phyloP scores from a whole-genome alignment of 495 filamentous ascomycete genomes.

The Podospora anserina region DNA sequence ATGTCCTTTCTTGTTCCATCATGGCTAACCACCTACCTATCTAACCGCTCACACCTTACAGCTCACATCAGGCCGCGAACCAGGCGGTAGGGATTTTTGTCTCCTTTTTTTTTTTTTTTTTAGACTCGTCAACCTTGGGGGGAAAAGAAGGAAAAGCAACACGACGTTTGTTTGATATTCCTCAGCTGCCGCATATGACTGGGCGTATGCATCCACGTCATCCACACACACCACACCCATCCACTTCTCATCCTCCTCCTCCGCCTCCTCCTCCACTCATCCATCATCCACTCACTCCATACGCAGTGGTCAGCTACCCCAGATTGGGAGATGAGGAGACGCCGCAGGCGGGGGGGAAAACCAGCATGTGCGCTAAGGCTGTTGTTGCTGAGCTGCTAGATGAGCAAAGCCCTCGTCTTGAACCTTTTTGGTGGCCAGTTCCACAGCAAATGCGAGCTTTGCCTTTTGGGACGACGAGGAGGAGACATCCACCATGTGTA shows the following conservation, averaged over 20 bases:
- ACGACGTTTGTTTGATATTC: not conserved
- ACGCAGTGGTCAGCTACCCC: not conserved
- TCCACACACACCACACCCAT: conserved; percentile 9
- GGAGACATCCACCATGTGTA: conserved; percentile 24
- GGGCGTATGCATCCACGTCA: conserved; percentile 1
- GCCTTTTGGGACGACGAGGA: conserved; percentile 32
- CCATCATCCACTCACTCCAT: not conserved
- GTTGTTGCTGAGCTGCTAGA: conserved; percentile 34
- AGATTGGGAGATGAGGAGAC: not conserved
- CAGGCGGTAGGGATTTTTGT: not conserved
- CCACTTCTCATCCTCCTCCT: conserved; percentile 12
- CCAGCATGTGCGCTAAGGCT: conserved; percentile 10
- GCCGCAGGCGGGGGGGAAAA: not conserved
- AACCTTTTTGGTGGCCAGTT: conserved; percentile 66
- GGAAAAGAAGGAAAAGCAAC: not conserved
- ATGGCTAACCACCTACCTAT: conserved; percentile 8
- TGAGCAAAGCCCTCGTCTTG: conserved; percentile 61
- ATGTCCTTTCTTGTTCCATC: conserved; percentile 8
- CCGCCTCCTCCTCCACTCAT: too few species aligned
- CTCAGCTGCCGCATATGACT: not conserved
- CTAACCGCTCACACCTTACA: conserved; percentile 4
- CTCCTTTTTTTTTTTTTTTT: not conserved
- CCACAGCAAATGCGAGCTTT: conserved; percentile 61
- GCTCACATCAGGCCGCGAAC: not conserved
- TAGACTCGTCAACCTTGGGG: not conserved